Evolutionary conservation across 176 grass and related monocot genomes (phyloP).

Genomic region (Oryza officinalis): DNA sequence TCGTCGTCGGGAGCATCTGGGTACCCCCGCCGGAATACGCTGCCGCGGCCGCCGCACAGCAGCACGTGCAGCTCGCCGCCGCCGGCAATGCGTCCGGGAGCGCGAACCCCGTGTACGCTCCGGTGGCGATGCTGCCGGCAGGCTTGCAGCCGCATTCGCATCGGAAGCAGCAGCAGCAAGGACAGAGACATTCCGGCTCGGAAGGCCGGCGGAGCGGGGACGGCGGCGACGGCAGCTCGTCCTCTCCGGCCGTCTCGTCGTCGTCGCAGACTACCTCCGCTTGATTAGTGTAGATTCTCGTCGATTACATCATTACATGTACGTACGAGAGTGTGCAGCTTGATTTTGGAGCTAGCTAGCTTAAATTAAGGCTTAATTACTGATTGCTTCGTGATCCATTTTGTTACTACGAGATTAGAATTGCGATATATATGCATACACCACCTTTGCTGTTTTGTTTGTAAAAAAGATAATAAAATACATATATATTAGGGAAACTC

Average conservation of each 20-base stretch:
- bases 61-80: neutral
- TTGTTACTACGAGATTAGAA: neutral
- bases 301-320: neutral
- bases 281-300: slow-evolving; percentile 13
- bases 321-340: neutral
- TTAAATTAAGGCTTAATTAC: neutral
- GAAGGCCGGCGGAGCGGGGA: slow-evolving; percentile 10
- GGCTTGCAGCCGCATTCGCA: neutral
- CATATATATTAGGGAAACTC: neutral
- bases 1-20: slow-evolving; percentile 63
- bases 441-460: neutral
- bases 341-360: neutral
- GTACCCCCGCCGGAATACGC: slow-evolving; percentile 48
- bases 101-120: slow-evolving; percentile 35
- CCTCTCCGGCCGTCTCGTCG: slow-evolving; percentile 45
- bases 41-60: slow-evolving; percentile 1
- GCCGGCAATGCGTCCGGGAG: slow-evolving; percentile 2
- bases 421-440: neutral
- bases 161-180: neutral
- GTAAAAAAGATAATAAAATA: neutral
- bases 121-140: slow-evolving; percentile 35
- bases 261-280: slow-evolving; percentile 57
- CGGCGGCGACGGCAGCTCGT: slow-evolving; percentile 18
- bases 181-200: neutral
- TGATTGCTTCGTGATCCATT: neutral